Percentiles rank a stretch among this genome's conserved stretches.
Conservation (phyloP, 805 yeast species). For the Ogataea parapolymorpha region DNA sequence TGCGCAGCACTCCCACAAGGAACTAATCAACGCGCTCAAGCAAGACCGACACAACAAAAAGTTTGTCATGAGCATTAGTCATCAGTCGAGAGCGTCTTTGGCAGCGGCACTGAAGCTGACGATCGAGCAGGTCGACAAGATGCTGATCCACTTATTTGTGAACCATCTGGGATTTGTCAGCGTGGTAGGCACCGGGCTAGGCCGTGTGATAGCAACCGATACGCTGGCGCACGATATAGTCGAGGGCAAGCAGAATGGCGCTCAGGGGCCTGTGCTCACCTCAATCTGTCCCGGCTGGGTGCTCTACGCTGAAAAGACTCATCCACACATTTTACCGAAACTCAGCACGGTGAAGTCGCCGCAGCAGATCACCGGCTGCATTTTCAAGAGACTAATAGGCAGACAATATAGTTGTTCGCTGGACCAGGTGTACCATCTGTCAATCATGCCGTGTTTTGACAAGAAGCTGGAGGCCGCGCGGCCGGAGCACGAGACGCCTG, state of each 20-base stretch:
- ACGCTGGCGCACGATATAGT: conserved; percentile 42
- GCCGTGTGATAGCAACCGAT: conserved; percentile 62
- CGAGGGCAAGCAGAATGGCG: conserved; percentile 9
- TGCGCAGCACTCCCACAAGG: conserved; percentile 84
- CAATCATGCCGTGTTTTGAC: conserved; percentile 96
- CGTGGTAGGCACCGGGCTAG: conserved; percentile 82
- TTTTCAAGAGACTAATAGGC: conserved; percentile 55
- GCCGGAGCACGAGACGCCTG: conserved; percentile 49
- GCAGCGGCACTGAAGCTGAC: conserved; percentile 60
- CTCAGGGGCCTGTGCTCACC: conserved; percentile 53
- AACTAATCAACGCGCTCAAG: conserved; percentile 59
- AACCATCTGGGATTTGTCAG: conserved; percentile 63
- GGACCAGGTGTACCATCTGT: conserved; percentile 63
- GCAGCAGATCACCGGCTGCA: conserved; percentile 85
- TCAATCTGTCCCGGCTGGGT: conserved; percentile 97
- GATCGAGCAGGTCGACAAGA: conserved; percentile 56
- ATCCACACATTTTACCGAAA: conserved; percentile 72
- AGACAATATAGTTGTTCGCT: conserved; percentile 29
- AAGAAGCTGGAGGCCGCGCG: conserved; percentile 93
- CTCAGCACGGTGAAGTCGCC: conserved; percentile 80
- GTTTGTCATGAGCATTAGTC: conserved; percentile 78
- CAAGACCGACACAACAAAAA: conserved; percentile 31
- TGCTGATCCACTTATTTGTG: conserved; percentile 55
- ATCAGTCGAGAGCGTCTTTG: conserved; percentile 80
- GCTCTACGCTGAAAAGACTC: conserved; percentile 92